These are phyloP conservation scores for Amphibolis antarctica DNA, from an alignment of 106 monocot genomes.

Conservation along the genomic window DNA sequence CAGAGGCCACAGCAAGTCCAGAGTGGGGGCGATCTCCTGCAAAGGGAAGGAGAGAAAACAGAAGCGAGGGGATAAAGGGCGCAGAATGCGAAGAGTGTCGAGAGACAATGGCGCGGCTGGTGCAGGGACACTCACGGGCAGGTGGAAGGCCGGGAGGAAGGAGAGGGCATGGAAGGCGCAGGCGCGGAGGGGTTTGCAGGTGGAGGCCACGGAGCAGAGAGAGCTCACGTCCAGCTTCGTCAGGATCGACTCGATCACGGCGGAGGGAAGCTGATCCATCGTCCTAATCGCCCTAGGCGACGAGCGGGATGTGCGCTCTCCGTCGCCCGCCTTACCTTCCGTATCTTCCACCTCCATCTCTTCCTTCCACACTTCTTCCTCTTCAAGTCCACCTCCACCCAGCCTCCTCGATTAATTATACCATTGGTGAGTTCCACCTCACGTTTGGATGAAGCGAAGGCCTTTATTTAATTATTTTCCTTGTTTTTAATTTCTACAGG, in stretches of 20 bases:
- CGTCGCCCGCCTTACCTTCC: neutral
- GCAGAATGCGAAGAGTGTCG: neutral
- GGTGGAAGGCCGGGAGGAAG: conserved; percentile 62
- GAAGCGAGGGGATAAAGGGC: neutral
- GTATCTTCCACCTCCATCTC: no score
- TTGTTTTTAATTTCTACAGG: no score
- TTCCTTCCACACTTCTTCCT: no score
- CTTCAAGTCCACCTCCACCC: no score
- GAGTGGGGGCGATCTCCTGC: conserved; percentile 62
- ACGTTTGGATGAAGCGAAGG: no score
- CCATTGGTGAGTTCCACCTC: no score
- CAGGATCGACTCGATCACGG: conserved; percentile 60
- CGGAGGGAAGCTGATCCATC: conserved; percentile 42
- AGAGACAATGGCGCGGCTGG: neutral
- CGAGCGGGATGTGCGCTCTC: neutral
- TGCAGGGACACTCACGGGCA: conserved; percentile 54
- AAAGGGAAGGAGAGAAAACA: neutral
- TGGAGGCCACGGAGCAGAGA: conserved; percentile 55
- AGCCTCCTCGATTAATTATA: no score
- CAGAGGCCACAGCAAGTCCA: conserved; percentile 54
- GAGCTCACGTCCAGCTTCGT: conserved; percentile 64
- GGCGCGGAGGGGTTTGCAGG: conserved; percentile 52
- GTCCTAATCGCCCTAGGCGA: neutral
- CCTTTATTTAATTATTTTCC: no score
- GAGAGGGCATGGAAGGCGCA: conserved; percentile 48